Evolutionary conservation across 805 yeast genomes (phyloP), one percentile per base, ranked within the genome.

Genomic region (Wickerhamomyces bisporus): DNA sequence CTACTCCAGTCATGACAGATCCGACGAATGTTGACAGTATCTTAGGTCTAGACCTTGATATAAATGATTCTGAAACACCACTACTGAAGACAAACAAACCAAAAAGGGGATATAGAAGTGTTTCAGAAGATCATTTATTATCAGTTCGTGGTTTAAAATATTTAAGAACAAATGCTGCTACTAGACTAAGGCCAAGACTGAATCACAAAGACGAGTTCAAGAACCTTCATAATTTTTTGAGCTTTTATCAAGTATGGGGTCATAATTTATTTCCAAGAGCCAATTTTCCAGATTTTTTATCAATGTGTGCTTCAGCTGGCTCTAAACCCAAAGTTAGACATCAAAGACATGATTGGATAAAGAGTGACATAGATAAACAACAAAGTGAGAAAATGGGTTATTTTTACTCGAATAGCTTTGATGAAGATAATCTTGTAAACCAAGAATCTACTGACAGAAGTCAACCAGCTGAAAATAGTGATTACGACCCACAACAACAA

Each of bases 201-300:
- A 47, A 40, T 31, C 60, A 64, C 47, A 65, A 55, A 41, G 70
- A 69, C 43, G 79, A 76, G 48, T 63, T 61, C 39, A 62, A 70
- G 25, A 79, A 77, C 54, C 54, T 78, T 38, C 57, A 68, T 9
- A 60, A 66, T 25, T 55, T 84, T 6, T 55, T 82, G 7, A 68
- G 69, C 23, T 65, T 72, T 26, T 84, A 81, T 55, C 87, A 82
- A 58, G 50, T 79, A 25, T 84, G 91, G 89, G 87, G 82, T 1
- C 91, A 84, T 56, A 65, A 71, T 17, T 50, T 87, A 27, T 86
- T 73, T 53, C 95, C 96, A 5, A 84, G 82, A 62, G 86, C 93
- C 13, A 79, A 75, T 44, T 85, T 88, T 47, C 65, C 66, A 33
- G 94, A 86, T 56, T 79, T 88, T 50, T 61, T 82, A 1, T 65